phyloP scores from a whole-genome alignment of 106 monocot genomes.

The Dioscorea alata region DNA sequence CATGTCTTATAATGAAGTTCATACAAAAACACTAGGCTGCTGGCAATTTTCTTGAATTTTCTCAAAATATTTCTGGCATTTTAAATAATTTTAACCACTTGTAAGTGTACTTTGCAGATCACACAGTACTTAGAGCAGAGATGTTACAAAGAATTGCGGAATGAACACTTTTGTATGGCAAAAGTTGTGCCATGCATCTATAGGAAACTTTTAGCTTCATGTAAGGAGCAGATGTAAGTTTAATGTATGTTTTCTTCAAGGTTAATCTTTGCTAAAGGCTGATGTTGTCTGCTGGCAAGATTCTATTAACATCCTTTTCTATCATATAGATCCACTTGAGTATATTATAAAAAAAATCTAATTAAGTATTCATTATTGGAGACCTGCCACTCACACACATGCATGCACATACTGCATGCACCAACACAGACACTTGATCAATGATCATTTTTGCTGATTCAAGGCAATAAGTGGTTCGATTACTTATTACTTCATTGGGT shows the following conservation, averaged over 20 bases:
- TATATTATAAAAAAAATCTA: too few relatives aligned
- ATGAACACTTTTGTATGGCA: constrained; percentile 50
- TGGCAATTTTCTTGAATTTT: background rate
- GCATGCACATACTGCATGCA: too few relatives aligned
- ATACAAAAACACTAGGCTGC: background rate
- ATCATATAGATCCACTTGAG: too few relatives aligned
- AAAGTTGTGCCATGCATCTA: constrained; percentile 74
- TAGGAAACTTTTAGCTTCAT: constrained; percentile 82
- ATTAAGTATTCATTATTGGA: too few relatives aligned
- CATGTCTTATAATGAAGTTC: background rate
- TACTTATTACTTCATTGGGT: too few relatives aligned
- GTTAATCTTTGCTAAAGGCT: constrained; percentile 2
- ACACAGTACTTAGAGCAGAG: constrained; percentile 76
- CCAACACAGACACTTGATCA: too few relatives aligned
- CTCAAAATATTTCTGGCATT: background rate
- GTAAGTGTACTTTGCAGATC: constrained; percentile 41
- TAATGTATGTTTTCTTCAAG: background rate
- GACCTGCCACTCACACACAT: too few relatives aligned
- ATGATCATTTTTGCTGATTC: too few relatives aligned
- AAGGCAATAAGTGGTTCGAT: too few relatives aligned
- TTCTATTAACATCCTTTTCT: too few relatives aligned
- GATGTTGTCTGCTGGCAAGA: background rate
- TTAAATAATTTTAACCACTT: too few relatives aligned
- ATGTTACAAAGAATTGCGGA: constrained; percentile 83
- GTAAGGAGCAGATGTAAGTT: constrained; percentile 98